Conservation (phyloP, 129 eudicot genomes). For the Arctium lappa region DNA sequence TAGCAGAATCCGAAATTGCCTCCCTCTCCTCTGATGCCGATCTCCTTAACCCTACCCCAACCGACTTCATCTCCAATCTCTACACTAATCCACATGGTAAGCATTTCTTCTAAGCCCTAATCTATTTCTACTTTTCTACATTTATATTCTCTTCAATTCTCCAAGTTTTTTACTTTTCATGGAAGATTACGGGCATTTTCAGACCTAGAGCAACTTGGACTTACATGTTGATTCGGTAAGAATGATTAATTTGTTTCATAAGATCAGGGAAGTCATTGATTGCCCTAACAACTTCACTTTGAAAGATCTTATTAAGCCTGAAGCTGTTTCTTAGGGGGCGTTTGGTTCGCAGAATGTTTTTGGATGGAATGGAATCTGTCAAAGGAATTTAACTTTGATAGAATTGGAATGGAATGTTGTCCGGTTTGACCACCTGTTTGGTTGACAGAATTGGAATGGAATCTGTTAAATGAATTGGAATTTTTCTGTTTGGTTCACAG, state of each 20-base stretch:
- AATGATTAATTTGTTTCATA: constrained; percentile 43
- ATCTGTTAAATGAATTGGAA: no score
- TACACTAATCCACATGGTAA: constrained; percentile 48
- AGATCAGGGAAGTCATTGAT: constrained; percentile 39
- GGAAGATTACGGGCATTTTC: constrained; percentile 68
- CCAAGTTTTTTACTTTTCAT: constrained; percentile 28
- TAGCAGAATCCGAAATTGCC: constrained; percentile 41
- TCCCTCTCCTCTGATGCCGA: constrained; percentile 39
- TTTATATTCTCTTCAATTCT: background rate
- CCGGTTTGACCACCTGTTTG: no score
- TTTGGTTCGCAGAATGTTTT: no score
- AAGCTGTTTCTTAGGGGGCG: constrained; percentile 58
- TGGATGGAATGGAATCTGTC: no score
- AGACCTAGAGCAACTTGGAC: constrained; percentile 63
- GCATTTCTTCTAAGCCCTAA: constrained; percentile 16
- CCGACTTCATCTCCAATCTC: constrained; percentile 46
- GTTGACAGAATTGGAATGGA: no score
- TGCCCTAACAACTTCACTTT: constrained; percentile 56
- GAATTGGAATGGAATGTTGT: no score
- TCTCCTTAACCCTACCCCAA: constrained; percentile 52
- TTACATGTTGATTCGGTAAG: constrained; percentile 55
- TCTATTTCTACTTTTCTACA: background rate
- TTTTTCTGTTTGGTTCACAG: no score
- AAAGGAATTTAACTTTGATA: no score
- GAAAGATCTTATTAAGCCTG: constrained; percentile 67